Evolutionary conservation across 2,329 filamentous ascomycete species (phyloP).

Genomic region (Epichloe scottii): DNA sequence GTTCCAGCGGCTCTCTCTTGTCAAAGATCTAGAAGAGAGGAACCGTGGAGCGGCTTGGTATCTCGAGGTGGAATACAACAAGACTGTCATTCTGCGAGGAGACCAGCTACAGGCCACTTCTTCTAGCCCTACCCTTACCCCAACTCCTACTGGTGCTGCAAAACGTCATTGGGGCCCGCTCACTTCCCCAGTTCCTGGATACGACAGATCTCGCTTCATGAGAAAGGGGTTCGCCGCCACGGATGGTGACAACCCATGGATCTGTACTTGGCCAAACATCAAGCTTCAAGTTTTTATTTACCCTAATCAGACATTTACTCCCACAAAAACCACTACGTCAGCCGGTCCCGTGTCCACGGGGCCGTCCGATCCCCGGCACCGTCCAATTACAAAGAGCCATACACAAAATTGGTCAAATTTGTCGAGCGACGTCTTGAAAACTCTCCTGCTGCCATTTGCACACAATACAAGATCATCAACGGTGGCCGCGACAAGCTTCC

Average conservation of each 20-base stretch:
- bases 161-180: constrained; percentile 16
- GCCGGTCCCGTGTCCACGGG: not conserved
- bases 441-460: constrained; percentile 28
- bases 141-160: constrained; percentile 10
- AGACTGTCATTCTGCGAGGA: constrained; percentile 41
- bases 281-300: constrained; percentile 46
- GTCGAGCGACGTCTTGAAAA: constrained; percentile 36
- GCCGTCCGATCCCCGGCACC: not conserved
- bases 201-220: constrained; percentile 16
- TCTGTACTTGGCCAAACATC: constrained; percentile 46
- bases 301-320: constrained; percentile 36
- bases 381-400: constrained; percentile 20
- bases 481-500: constrained; percentile 24
- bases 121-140: no score
- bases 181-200: constrained; percentile 7
- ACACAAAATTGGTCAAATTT: constrained; percentile 42
- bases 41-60: constrained; percentile 43
- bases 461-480: constrained; percentile 32
- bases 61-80: constrained; percentile 38
- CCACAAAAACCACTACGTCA: constrained; percentile 7
- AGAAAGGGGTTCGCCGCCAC: constrained; percentile 17
- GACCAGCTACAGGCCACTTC: constrained; percentile 15
- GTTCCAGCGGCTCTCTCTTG: constrained; percentile 30
- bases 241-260: constrained; percentile 41
- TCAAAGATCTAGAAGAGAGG: constrained; percentile 37